Evolutionary conservation across 2,329 filamentous ascomycete species (phyloP).

Genomic region (Elsinoe ampelina): DNA sequence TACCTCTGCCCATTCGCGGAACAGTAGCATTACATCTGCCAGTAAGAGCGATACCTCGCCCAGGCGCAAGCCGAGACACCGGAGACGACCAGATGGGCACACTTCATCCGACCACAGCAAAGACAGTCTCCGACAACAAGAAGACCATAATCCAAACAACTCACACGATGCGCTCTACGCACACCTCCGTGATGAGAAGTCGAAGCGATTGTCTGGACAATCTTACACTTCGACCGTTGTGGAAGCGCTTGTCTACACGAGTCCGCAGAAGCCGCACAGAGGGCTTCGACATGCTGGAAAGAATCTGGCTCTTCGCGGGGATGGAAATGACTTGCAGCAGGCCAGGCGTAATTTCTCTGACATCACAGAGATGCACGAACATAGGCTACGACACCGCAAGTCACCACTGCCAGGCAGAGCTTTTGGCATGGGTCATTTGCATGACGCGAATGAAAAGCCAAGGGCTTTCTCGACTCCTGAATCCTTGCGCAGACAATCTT

Average conservation of each 20-base stretch:
- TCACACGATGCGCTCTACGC: conserved; percentile 21
- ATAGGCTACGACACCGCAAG: conserved; percentile 43
- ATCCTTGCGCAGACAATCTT: background rate
- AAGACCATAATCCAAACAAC: conserved; percentile 11
- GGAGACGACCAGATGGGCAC: background rate
- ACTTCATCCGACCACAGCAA: conserved; percentile 36
- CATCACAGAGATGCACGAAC: conserved; percentile 34
- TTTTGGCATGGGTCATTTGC: conserved; percentile 20
- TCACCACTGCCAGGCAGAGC: conserved; percentile 39
- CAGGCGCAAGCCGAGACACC: conserved; percentile 24
- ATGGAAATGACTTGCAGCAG: conserved; percentile 26
- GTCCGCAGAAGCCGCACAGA: conserved; percentile 31
- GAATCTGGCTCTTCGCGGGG: conserved; percentile 42
- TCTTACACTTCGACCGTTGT: conserved; percentile 47
- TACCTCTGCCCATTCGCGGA: background rate
- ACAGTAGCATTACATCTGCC: conserved; percentile 19
- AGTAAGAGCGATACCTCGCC: conserved; percentile 32
- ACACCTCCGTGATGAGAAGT: conserved; percentile 24
- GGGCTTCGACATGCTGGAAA: conserved; percentile 45
- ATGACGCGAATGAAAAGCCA: conserved; percentile 19
- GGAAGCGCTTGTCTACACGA: conserved; percentile 46
- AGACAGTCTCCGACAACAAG: conserved; percentile 37
- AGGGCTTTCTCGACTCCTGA: conserved; percentile 16
- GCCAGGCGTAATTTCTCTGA: conserved; percentile 38
- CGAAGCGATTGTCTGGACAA: conserved; percentile 39